Percentiles rank a stretch among this genome's conserved stretches.
Evolutionary conservation across 257 asterid species (phyloP).

Genomic region (Solanum sitiens): DNA sequence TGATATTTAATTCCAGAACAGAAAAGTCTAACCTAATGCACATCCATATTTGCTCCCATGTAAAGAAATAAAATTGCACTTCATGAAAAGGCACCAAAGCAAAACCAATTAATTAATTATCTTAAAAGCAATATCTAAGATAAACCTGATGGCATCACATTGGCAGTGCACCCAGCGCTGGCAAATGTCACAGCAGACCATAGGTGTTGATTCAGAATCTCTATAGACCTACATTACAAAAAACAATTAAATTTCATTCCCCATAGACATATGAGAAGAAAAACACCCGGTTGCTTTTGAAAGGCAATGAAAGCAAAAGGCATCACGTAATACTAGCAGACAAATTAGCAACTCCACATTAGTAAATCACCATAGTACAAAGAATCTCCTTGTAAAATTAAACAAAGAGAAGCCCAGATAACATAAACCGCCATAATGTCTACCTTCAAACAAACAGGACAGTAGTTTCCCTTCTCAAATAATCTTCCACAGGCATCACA

Average conservation of each 20-base stretch:
- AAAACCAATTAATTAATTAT: neutral
- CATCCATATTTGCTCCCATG: neutral
- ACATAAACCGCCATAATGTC: neutral
- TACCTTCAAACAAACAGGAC: slow-evolving; percentile 98
- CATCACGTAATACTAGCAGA: neutral
- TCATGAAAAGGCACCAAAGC: neutral
- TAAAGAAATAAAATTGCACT: neutral
- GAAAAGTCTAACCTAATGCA: neutral
- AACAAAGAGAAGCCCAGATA: neutral
- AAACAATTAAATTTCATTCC: slow-evolving; percentile 9
- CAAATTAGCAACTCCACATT: neutral
- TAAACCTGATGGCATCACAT: slow-evolving; percentile 92
- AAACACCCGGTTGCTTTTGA: neutral
- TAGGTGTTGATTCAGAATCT: slow-evolving; percentile 98
- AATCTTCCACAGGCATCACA: slow-evolving; percentile 99
- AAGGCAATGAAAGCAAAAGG: neutral
- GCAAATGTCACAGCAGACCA: slow-evolving; percentile 98
- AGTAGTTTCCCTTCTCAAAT: slow-evolving; percentile 88
- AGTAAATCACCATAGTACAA: neutral
- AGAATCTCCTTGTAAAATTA: neutral
- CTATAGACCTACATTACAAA: slow-evolving; percentile 65
- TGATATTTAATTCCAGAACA: neutral
- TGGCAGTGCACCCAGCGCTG: slow-evolving; percentile 99
- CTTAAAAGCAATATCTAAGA: slow-evolving; percentile 1
- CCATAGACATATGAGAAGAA: neutral